These are phyloP conservation scores for Rasamsonia emersonii DNA, from an alignment of 2,329 filamentous ascomycete genomes.

Conservation along the genomic window DNA sequence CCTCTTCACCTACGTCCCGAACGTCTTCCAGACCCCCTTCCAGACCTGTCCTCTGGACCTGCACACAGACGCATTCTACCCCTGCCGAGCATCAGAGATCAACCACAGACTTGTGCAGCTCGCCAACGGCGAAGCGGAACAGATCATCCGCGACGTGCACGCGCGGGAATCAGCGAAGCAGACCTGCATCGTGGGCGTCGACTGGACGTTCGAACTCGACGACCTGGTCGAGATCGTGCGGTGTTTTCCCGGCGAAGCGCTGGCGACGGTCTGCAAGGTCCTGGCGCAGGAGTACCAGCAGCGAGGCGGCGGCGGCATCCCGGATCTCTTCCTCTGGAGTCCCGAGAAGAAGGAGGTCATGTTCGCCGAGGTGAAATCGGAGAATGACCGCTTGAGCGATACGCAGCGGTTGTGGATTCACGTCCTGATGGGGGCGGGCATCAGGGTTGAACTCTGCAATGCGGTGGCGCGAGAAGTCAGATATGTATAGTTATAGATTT, in stretches of 20 bases:
- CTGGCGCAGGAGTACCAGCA: constrained; percentile 91
- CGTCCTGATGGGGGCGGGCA: constrained; percentile 74
- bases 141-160: constrained; percentile 61
- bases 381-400: constrained; percentile 89
- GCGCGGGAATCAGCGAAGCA: constrained; percentile 57
- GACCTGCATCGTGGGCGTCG: constrained; percentile 83
- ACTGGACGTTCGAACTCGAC: constrained; percentile 75
- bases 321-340: constrained; percentile 87
- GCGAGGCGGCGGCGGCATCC: constrained; percentile 78
- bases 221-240: constrained; percentile 71
- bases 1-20: constrained; percentile 84
- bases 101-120: constrained; percentile 80
- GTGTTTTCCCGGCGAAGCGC: constrained; percentile 70
- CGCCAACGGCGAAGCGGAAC: constrained; percentile 66
- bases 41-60: constrained; percentile 91
- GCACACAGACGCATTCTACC: constrained; percentile 87
- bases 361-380: constrained; percentile 73
- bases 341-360: constrained; percentile 53
- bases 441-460: constrained; percentile 73
- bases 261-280: constrained; percentile 82
- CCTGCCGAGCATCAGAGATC: constrained; percentile 77
- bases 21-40: constrained; percentile 93
- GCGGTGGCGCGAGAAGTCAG: constrained; percentile 51
- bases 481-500: constrained; percentile 29
- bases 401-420: constrained; percentile 96